A percentile compares a stretch with the other conserved stretches of the same genome.
phyloP scores from a whole-genome alignment of 2,329 filamentous ascomycete genomes.

The Boeremia lycopersici region DNA sequence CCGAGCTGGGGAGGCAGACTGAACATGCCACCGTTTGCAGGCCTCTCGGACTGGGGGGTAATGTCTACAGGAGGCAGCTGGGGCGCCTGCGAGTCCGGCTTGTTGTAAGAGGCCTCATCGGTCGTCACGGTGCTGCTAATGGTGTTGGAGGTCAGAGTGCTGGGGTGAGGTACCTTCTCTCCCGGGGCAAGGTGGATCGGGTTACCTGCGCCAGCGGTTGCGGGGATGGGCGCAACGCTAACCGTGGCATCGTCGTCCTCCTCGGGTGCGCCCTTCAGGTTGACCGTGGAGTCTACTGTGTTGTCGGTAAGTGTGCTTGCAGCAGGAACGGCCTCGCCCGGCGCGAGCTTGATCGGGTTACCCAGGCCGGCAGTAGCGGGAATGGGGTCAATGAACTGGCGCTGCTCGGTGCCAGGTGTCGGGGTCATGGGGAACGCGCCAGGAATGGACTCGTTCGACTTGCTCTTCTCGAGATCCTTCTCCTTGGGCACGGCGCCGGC shows the following conservation, averaged over 20 bases:
- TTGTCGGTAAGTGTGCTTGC: constrained; percentile 67
- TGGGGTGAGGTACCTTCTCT: constrained; percentile 75
- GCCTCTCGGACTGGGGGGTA: constrained; percentile 51
- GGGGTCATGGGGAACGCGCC: constrained; percentile 78
- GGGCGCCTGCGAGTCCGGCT: constrained; percentile 65
- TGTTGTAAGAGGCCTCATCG: constrained; percentile 86
- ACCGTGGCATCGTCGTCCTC: constrained; percentile 50
- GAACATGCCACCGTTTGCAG: constrained; percentile 53
- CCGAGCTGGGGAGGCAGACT: constrained; percentile 58
- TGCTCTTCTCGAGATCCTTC: constrained; percentile 27
- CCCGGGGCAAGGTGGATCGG: constrained; percentile 80
- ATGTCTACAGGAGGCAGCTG: constrained; percentile 53
- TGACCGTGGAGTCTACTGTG: constrained; percentile 68
- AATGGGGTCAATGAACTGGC: constrained; percentile 64
- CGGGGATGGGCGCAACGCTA: constrained; percentile 64
- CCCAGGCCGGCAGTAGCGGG: constrained; percentile 64
- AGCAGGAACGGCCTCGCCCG: constrained; percentile 81
- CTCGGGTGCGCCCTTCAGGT: constrained; percentile 40
- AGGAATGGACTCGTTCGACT: constrained; percentile 53
- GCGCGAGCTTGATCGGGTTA: constrained; percentile 79
- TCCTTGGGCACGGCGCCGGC: constrained; percentile 71
- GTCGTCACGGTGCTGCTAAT: constrained; percentile 63
- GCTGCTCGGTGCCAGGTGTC: constrained; percentile 49
- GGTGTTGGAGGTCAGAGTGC: constrained; percentile 69
- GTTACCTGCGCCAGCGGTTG: constrained; percentile 68